Evolutionary conservation across 352 stramenopile genomes (phyloP).

Genomic region (Phytophthora brassicae): DNA sequence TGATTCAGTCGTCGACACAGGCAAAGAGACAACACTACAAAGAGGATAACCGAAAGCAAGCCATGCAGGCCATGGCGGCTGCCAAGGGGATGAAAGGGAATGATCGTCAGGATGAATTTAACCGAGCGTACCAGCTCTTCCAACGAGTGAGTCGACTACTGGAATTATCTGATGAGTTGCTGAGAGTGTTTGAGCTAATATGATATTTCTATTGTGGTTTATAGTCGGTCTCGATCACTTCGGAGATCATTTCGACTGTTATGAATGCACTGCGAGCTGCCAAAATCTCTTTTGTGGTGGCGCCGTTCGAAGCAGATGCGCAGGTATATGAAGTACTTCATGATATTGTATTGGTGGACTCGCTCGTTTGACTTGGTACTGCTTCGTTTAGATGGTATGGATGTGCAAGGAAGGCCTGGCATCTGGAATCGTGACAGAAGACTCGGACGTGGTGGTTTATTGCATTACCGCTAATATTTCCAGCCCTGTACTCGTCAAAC

Average conservation of each 20-base stretch:
- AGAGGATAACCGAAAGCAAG: conserved; percentile 56
- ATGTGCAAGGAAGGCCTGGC: conserved; percentile 66
- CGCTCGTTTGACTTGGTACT: no score
- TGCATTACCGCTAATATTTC: conserved; percentile 56
- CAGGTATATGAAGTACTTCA: conserved; percentile 29
- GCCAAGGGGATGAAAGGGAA: conserved; percentile 47
- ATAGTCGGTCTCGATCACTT: conserved; percentile 69
- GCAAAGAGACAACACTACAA: conserved; percentile 61
- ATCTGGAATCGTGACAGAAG: conserved; percentile 75
- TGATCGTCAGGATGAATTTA: conserved; percentile 53
- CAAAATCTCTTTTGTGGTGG: conserved; percentile 62
- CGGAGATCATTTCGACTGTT: conserved; percentile 56
- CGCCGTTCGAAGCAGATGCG: conserved; percentile 74
- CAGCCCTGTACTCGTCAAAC: conserved; percentile 65
- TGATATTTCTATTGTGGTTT: not conserved
- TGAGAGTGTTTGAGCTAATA: not conserved
- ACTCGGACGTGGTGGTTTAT: conserved; percentile 82
- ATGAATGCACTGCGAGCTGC: conserved; percentile 51
- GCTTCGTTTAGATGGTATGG: conserved; percentile 61
- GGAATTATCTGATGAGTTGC: not conserved
- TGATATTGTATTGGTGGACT: not conserved
- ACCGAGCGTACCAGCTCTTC: conserved; percentile 61
- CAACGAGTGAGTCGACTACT: conserved; percentile 37
- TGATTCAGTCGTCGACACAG: conserved; percentile 58
- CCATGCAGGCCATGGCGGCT: conserved; percentile 51